These are phyloP conservation scores for Dipteronia sinensis DNA, from an alignment of 345 rosid species.

Conservation along the genomic window DNA sequence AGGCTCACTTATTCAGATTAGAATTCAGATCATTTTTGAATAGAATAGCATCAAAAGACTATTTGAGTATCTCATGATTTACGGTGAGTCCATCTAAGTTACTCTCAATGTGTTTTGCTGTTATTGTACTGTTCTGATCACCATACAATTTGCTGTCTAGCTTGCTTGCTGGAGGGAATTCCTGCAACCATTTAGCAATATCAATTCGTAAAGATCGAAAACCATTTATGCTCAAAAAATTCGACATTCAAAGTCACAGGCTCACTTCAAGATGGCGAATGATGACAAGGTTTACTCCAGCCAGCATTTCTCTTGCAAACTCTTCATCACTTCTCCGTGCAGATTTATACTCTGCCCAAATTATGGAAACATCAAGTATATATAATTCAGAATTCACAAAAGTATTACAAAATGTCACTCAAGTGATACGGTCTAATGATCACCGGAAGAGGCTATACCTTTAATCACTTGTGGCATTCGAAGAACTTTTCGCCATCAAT, in stretches of 20 bases:
- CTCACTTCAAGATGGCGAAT: constrained; percentile 64
- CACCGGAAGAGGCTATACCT: constrained; percentile 34
- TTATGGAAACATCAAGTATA: constrained; percentile 16
- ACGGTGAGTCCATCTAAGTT: no score
- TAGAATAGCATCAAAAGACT: no score
- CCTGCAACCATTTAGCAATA: constrained; percentile 38
- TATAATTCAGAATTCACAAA: background rate
- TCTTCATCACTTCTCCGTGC: constrained; percentile 82
- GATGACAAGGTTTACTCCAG: constrained; percentile 62
- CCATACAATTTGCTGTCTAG: constrained; percentile 54
- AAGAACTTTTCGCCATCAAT: no score
- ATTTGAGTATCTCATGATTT: constrained; percentile 7
- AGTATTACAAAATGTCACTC: no score
- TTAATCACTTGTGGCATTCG: constrained; percentile 63
- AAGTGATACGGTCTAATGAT: no score
- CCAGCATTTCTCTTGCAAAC: constrained; percentile 80
- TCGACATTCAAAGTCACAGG: background rate
- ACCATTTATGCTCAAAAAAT: no score
- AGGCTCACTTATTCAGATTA: background rate
- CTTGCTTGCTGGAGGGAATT: constrained; percentile 77
- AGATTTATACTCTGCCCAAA: constrained; percentile 18
- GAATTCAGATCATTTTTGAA: no score
- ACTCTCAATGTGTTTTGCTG: no score
- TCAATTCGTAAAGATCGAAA: background rate
- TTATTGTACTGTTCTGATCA: constrained; percentile 52